Percentiles rank a stretch among this genome's conserved stretches.
phyloP scores from a whole-genome alignment of 768 basidiomycete species.

The Collybia sordida region DNA sequence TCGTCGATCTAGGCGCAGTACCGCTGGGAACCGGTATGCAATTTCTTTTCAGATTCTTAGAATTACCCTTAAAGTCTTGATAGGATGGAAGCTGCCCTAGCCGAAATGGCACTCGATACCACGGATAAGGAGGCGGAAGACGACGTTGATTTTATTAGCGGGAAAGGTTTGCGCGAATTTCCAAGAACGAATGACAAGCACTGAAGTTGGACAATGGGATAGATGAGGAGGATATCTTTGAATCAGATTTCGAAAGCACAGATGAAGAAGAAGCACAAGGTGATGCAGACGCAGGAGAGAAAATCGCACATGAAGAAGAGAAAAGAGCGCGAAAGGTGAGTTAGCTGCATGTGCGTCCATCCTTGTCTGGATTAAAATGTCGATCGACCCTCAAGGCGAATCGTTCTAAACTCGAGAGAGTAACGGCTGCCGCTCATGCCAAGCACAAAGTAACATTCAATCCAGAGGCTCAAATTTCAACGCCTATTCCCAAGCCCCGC shows the following conservation, averaged over 20 bases:
- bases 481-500: constrained; percentile 23
- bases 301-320: constrained; percentile 60
- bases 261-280: constrained; percentile 69
- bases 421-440: constrained; percentile 65
- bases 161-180: constrained; percentile 47
- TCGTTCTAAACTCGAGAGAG: constrained; percentile 57
- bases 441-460: constrained; percentile 70
- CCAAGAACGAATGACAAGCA: neutral
- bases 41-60: neutral
- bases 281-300: constrained; percentile 56
- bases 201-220: constrained; percentile 8
- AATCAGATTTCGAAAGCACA: constrained; percentile 83
- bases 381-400: constrained; percentile 25
- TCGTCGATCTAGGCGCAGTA: constrained; percentile 67
- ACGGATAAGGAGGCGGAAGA: constrained; percentile 62
- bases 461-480: constrained; percentile 40
- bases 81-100: constrained; percentile 79
- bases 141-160: constrained; percentile 68
- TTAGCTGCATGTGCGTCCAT: neutral
- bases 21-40: constrained; percentile 74
- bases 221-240: constrained; percentile 85
- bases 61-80: constrained; percentile 6
- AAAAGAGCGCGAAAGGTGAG: constrained; percentile 47
- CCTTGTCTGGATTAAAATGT: neutral
- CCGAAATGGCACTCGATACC: constrained; percentile 64